Percentiles rank a stretch among this genome's conserved stretches.
Evolutionary conservation across 345 rosid genomes (phyloP).

Genomic region (Erysimum cheiranthoides): DNA sequence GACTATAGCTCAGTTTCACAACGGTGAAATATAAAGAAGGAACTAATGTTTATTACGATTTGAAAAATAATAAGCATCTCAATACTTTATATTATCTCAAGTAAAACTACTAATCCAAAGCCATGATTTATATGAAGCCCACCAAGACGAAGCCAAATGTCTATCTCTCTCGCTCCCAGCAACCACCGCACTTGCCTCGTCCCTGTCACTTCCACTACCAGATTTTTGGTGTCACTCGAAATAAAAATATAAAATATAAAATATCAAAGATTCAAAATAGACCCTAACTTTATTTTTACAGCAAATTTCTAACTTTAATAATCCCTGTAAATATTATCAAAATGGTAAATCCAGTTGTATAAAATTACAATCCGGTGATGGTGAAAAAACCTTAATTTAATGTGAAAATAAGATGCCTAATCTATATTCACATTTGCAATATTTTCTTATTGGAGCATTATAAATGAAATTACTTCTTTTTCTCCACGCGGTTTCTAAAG

Average conservation of each 20-base stretch:
- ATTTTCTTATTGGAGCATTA: not conserved
- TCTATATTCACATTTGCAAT: not conserved
- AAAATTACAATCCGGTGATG: not conserved
- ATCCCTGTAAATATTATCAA: not conserved
- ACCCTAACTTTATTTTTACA: not conserved
- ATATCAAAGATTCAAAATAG: not conserved
- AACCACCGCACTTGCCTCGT: constrained; percentile 45
- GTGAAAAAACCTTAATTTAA: not conserved
- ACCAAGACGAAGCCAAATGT: constrained; percentile 40
- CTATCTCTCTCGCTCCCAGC: constrained; percentile 22
- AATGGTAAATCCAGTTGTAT: not conserved
- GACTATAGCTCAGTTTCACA: not conserved
- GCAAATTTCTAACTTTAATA: not conserved
- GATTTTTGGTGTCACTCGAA: constrained; percentile 14
- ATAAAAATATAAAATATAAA: not conserved
- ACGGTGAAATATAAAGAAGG: not conserved
- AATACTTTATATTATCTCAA: constrained; percentile 13
- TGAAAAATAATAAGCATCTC: not conserved
- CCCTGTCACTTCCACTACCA: constrained; percentile 33
- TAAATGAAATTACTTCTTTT: not conserved
- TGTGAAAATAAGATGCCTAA: not conserved
- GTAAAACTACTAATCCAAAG: constrained; percentile 1
- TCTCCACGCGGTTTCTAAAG: constrained; percentile 29
- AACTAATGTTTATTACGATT: not conserved
- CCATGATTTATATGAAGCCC: constrained; percentile 21